Evolutionary conservation across 305 asterid species (phyloP).

Genomic region (Plantago coronopus): DNA sequence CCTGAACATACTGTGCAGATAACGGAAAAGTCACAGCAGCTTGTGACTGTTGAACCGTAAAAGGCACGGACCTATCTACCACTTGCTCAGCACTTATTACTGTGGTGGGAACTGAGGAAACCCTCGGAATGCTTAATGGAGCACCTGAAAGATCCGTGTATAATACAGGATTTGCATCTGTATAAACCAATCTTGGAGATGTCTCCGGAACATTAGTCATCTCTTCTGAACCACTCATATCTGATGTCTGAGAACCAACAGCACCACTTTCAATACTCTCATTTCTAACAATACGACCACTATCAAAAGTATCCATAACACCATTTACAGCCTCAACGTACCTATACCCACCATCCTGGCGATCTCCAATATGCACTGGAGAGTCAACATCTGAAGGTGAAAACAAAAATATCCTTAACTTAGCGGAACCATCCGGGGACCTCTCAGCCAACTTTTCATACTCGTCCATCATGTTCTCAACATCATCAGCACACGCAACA

Average conservation of each 20-base stretch:
- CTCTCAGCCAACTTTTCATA: conserved; percentile 74
- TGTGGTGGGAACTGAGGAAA: conserved; percentile 34
- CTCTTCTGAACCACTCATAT: conserved; percentile 29
- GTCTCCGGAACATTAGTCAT: conserved; percentile 40
- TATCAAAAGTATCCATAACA: conserved; percentile 40
- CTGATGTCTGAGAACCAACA: conserved; percentile 17
- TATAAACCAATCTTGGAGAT: conserved; percentile 30
- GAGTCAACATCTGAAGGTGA: conserved; percentile 71
- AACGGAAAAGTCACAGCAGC: conserved; percentile 42
- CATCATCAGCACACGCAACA: conserved; percentile 87
- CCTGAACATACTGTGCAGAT: conserved; percentile 50
- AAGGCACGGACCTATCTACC: conserved; percentile 44
- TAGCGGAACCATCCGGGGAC: conserved; percentile 75
- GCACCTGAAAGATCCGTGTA: conserved; percentile 31
- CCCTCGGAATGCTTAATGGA: conserved; percentile 38
- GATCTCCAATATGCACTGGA: conserved; percentile 44
- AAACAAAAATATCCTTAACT: conserved; percentile 84
- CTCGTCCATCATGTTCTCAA: conserved; percentile 98
- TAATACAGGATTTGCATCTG: conserved; percentile 32
- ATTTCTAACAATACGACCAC: conserved; percentile 50
- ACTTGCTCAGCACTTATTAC: conserved; percentile 47
- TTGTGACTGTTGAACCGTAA: conserved; percentile 34
- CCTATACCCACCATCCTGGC: conserved; percentile 70
- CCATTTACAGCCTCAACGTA: conserved; percentile 96
- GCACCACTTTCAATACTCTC: conserved; percentile 72